Conservation (phyloP, 2,329 filamentous ascomycete species). For the Diaporthe vexans region DNA sequence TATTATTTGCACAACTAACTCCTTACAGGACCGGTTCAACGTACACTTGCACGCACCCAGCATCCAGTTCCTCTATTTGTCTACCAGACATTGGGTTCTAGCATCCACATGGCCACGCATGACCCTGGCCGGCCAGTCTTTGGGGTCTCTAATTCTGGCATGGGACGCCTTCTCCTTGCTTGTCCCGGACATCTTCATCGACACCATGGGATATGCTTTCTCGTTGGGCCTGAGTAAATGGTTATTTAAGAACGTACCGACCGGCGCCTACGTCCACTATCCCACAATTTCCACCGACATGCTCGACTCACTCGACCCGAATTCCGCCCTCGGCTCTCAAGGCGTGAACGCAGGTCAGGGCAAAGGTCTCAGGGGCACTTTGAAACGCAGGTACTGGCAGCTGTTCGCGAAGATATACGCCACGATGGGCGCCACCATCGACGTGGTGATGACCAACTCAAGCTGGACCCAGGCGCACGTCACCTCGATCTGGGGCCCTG, state of each 20-base stretch:
- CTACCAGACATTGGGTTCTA: conserved; percentile 87
- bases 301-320: conserved; percentile 84
- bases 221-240: conserved; percentile 85
- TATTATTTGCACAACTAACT: background rate
- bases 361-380: conserved; percentile 75
- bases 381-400: conserved; percentile 89
- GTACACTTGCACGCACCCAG: conserved; percentile 88
- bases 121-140: conserved; percentile 92
- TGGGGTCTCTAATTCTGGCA: conserved; percentile 88
- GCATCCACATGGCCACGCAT: conserved; percentile 91
- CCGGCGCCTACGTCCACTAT: conserved; percentile 96
- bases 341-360: conserved; percentile 90
- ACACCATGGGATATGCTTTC: conserved; percentile 99
- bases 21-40: conserved; percentile 83
- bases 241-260: conserved; percentile 85
- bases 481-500: conserved; percentile 80
- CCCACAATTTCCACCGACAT: conserved; percentile 99
- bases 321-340: conserved; percentile 68
- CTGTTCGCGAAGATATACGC: conserved; percentile 87
- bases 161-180: conserved; percentile 95
- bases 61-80: conserved; percentile 90
- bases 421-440: conserved; percentile 84
- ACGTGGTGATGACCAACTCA: conserved; percentile 98
- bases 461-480: conserved; percentile 93
- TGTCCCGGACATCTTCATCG: conserved; percentile 93